Percentiles rank a stretch among this genome's conserved stretches.
Conservation (phyloP, 371 early-diverging fungal genomes). For the Actinomortierella ambigua region DNA sequence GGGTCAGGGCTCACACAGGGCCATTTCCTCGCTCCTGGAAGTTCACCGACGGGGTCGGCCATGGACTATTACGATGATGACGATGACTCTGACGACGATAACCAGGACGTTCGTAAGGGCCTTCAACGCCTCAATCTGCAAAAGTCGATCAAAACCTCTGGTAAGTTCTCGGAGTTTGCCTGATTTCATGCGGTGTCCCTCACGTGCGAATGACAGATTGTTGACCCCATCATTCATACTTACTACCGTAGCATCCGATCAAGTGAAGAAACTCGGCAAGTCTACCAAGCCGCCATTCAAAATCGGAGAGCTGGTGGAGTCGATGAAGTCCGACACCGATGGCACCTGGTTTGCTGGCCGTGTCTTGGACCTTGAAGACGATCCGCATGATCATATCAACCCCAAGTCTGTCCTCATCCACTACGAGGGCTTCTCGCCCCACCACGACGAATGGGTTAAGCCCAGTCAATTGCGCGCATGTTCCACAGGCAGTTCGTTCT, state of each 20-base stretch:
- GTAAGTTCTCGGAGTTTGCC: constrained; percentile 7
- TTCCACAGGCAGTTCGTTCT: constrained; percentile 39
- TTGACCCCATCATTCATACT: neutral
- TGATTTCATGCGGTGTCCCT: neutral
- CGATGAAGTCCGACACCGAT: constrained; percentile 46
- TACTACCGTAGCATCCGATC: constrained; percentile 7
- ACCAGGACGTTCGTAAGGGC: constrained; percentile 37
- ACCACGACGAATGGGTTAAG: constrained; percentile 66
- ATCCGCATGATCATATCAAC: constrained; percentile 45
- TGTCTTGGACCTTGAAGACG: constrained; percentile 42
- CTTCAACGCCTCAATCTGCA: constrained; percentile 40
- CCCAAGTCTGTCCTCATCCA: constrained; percentile 57
- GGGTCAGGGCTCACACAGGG: constrained; percentile 8
- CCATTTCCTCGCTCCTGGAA: constrained; percentile 5
- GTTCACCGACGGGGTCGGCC: neutral
- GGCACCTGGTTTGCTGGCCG: constrained; percentile 47
- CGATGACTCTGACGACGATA: constrained; percentile 33
- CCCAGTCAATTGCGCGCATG: constrained; percentile 48
- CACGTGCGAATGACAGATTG: neutral
- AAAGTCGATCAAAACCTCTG: constrained; percentile 31
- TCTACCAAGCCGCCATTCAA: constrained; percentile 41
- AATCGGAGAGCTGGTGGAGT: constrained; percentile 45
- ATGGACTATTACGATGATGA: constrained; percentile 37
- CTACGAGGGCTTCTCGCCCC: constrained; percentile 66
- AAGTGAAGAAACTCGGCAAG: constrained; percentile 27